phyloP scores from a whole-genome alignment of 129 eudicot genomes.

The Calendula officinalis region DNA sequence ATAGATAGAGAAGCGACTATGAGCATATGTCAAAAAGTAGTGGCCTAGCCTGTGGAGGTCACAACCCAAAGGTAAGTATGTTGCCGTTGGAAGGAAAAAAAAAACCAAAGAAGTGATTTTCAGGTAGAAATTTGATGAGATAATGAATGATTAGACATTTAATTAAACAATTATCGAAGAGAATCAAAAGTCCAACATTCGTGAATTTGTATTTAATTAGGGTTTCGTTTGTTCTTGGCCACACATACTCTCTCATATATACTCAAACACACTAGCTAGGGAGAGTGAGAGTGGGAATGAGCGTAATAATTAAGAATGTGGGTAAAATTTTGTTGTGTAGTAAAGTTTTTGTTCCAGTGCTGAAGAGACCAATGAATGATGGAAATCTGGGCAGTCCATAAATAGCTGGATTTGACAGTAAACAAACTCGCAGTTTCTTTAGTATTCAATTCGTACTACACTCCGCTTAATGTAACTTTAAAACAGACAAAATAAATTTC shows the following conservation, averaged over 20 bases:
- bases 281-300: background rate
- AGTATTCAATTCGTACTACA: slow-evolving; percentile 1
- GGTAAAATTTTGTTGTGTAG: background rate
- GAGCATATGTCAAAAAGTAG: no score
- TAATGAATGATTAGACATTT: background rate
- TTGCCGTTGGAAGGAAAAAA: background rate
- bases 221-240: background rate
- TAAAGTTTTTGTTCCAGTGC: slow-evolving; percentile 2
- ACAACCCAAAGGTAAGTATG: background rate
- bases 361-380: slow-evolving; percentile 30
- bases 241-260: no score
- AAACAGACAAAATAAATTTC: no score
- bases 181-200: no score
- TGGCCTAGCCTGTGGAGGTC: no score
- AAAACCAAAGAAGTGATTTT: background rate
- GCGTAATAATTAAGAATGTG: no score
- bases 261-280: background rate
- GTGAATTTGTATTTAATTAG: background rate
- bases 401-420: slow-evolving; percentile 28
- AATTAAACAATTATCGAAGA: background rate
- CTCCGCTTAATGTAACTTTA: no score
- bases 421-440: slow-evolving; percentile 38
- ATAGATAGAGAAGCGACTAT: no score
- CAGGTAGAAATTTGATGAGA: background rate
- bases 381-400: slow-evolving; percentile 24